These are phyloP conservation scores for Byssochlamys sp. DNA, from an alignment of 2,329 filamentous ascomycete species.

Conservation along the genomic window DNA sequence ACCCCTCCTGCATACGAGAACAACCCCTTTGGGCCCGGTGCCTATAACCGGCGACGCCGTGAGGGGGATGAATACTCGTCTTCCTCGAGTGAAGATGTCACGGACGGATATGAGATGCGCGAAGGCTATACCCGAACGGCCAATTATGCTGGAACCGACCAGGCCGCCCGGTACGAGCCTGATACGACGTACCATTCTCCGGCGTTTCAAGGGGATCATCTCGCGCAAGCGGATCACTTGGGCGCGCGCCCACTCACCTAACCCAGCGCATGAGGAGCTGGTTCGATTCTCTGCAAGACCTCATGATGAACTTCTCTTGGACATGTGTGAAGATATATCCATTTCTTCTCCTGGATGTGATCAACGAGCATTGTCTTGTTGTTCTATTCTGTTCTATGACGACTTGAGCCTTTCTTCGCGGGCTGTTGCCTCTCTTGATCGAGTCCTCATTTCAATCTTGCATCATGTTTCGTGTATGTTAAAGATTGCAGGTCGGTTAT, in stretches of 20 bases:
- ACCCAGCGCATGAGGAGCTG: background rate
- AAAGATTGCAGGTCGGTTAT: background rate
- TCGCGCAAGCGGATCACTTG: background rate
- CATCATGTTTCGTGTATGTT: background rate
- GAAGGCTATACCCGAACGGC: constrained; percentile 12
- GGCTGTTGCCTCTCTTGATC: background rate
- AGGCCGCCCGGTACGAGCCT: constrained; percentile 15
- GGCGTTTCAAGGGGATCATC: constrained; percentile 2
- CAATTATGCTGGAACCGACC: background rate
- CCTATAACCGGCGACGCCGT: constrained; percentile 19
- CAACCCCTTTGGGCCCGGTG: constrained; percentile 6
- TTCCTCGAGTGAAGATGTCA: constrained; percentile 27
- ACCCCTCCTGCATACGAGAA: constrained; percentile 13
- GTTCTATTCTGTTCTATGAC: background rate
- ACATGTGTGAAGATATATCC: background rate
- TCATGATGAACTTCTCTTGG: background rate
- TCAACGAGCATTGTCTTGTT: background rate
- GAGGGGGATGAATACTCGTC: constrained; percentile 25
- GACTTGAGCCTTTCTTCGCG: background rate
- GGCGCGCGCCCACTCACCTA: background rate
- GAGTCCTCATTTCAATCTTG: background rate
- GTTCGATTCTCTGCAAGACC: background rate
- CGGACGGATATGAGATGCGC: constrained; percentile 30
- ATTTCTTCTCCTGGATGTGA: background rate
- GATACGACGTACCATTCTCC: constrained; percentile 19